Evolutionary conservation across 139 green algal genomes (phyloP).

Genomic region (Chlorella vulgaris): DNA sequence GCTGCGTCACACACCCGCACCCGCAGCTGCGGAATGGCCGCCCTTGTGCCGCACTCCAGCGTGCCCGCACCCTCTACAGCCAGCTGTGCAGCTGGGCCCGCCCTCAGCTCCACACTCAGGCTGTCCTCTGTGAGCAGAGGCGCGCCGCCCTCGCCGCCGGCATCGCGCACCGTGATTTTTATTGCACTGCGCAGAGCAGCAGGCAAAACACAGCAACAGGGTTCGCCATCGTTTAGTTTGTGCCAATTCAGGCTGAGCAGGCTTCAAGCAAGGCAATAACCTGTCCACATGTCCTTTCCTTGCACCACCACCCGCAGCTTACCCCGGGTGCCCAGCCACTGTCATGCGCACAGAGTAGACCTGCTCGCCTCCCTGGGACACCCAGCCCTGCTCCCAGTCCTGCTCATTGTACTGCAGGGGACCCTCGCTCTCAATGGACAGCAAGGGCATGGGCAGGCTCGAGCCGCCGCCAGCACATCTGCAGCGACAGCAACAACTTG

Average conservation of each 20-base stretch:
- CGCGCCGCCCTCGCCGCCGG: constrained; percentile 30
- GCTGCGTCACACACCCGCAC: constrained; percentile 52
- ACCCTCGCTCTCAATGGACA: constrained; percentile 39
- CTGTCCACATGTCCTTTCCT: neutral
- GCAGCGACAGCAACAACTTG: too few relatives aligned
- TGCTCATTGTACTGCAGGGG: constrained; percentile 37
- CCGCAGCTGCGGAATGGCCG: constrained; percentile 46
- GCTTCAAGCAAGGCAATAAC: neutral
- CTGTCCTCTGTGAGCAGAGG: constrained; percentile 50
- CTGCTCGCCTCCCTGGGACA: constrained; percentile 41
- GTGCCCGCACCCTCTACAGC: constrained; percentile 49
- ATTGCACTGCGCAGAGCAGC: constrained; percentile 1
- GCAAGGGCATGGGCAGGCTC: constrained; percentile 35
- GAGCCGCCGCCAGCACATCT: neutral
- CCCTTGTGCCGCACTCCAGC: constrained; percentile 48
- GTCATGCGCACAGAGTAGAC: constrained; percentile 50
- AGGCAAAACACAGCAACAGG: neutral
- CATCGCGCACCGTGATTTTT: constrained; percentile 37
- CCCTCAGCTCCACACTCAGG: constrained; percentile 53
- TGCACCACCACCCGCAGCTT: neutral
- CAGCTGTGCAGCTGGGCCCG: constrained; percentile 51
- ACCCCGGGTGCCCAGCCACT: constrained; percentile 37
- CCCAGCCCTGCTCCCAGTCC: constrained; percentile 52
- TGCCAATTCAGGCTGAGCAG: too few relatives aligned
- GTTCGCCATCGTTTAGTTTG: too few relatives aligned